Conservation (phyloP, 495 filamentous ascomycete genomes). For the Xylaria castorea region DNA sequence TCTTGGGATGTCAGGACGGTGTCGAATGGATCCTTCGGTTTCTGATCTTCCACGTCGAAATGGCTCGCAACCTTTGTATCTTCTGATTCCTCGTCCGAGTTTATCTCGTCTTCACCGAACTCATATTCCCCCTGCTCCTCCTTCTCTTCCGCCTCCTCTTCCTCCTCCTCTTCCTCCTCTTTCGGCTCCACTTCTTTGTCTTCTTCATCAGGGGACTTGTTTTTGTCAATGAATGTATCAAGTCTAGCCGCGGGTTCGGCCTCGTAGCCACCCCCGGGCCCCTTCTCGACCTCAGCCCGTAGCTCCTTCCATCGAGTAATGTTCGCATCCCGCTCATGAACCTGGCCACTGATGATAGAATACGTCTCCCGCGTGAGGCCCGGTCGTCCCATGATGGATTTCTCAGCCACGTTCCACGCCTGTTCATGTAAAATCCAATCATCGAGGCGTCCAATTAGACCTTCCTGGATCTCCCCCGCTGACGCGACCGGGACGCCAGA, state of each 20-base stretch:
- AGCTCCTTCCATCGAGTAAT: background rate
- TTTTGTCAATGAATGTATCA: background rate
- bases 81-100: background rate
- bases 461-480: background rate
- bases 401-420: slow-evolving; percentile 15
- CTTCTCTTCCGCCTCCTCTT: background rate
- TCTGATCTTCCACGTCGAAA: no score
- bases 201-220: background rate
- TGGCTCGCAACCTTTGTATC: background rate
- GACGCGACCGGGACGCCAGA: slow-evolving; percentile 12
- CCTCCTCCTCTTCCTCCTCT: background rate
- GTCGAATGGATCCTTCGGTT: background rate
- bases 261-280: no score
- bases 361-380: background rate
- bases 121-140: background rate
- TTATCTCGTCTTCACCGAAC: background rate
- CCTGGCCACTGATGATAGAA: background rate
- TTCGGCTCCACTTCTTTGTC: background rate
- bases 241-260: background rate
- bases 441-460: slow-evolving; percentile 14
- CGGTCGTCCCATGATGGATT: background rate
- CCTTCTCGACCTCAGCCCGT: background rate
- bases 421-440: slow-evolving; percentile 19
- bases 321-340: background rate
- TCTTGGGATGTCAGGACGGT: background rate